These are phyloP conservation scores for Didymella pinodella DNA, from an alignment of 2,329 filamentous ascomycete species.

Conservation along the genomic window DNA sequence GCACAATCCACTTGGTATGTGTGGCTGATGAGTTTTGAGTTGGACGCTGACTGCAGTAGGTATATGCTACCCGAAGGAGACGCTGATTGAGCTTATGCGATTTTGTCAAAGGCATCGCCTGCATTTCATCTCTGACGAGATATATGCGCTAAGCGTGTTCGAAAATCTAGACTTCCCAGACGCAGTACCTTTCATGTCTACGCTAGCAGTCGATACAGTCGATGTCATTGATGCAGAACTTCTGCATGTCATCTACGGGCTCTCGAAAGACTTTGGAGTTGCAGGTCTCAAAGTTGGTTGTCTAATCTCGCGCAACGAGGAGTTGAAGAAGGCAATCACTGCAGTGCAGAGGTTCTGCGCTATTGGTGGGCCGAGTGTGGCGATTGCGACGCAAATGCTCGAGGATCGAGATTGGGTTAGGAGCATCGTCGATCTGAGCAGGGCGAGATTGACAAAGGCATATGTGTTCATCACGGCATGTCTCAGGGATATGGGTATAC, in stretches of 20 bases:
- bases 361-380: slow-evolving; percentile 26
- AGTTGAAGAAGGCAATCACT: slow-evolving; percentile 24
- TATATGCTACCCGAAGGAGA: slow-evolving; percentile 45
- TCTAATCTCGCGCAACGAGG: slow-evolving; percentile 29
- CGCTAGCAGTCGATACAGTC: slow-evolving; percentile 29
- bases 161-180: slow-evolving; percentile 12
- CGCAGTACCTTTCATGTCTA: slow-evolving; percentile 32
- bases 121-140: slow-evolving; percentile 65
- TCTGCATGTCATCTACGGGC: slow-evolving; percentile 61
- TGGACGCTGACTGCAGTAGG: neutral
- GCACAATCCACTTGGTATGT: slow-evolving; percentile 14
- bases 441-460: neutral
- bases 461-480: neutral
- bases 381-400: slow-evolving; percentile 31
- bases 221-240: slow-evolving; percentile 57
- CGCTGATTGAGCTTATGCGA: slow-evolving; percentile 55
- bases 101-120: slow-evolving; percentile 60
- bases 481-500: slow-evolving; percentile 55
- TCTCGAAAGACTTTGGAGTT: slow-evolving; percentile 60
- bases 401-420: slow-evolving; percentile 34
- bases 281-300: slow-evolving; percentile 54
- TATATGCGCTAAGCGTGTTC: slow-evolving; percentile 65
- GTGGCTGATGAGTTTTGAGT: too few relatives aligned
- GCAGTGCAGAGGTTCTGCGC: slow-evolving; percentile 49
- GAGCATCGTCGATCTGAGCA: neutral